These are phyloP conservation scores for Tylopilus plumbeoviolaceoides DNA, from an alignment of 768 basidiomycete genomes.

Conservation along the genomic window DNA sequence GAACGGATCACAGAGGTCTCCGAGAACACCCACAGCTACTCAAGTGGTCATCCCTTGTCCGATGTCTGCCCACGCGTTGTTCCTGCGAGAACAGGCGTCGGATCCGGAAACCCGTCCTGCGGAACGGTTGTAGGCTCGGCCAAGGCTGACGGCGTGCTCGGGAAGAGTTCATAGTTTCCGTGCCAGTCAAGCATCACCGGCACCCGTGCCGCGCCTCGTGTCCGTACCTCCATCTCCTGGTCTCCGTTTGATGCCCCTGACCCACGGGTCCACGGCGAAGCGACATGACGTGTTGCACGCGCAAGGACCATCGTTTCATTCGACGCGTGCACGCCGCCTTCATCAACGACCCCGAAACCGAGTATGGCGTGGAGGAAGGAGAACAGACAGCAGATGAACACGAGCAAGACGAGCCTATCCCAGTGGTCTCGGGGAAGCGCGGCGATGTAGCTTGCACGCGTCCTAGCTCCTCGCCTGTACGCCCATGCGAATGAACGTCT, in stretches of 20 bases:
- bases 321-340: background rate
- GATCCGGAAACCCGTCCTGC: slow-evolving; percentile 22
- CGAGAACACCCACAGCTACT: background rate
- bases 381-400: slow-evolving; percentile 24
- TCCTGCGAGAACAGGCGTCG: slow-evolving; percentile 8
- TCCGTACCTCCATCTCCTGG: background rate
- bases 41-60: background rate
- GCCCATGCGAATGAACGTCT: background rate
- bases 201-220: background rate
- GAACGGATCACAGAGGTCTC: too few species aligned
- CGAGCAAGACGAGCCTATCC: slow-evolving; percentile 21
- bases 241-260: background rate
- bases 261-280: background rate
- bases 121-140: slow-evolving; percentile 11
- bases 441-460: background rate
- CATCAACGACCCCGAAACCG: slow-evolving; percentile 16
- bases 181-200: slow-evolving; percentile 16
- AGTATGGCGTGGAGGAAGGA: slow-evolving; percentile 25
- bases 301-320: slow-evolving; percentile 1
- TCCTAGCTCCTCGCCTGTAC: background rate
- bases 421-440: slow-evolving; percentile 12
- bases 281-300: background rate
- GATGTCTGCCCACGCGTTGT: background rate
- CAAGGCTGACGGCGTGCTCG: background rate
- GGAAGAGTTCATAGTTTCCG: slow-evolving; percentile 17